Conservation (phyloP, 2,329 filamentous ascomycete genomes). For the Trichoderma hamatum region DNA sequence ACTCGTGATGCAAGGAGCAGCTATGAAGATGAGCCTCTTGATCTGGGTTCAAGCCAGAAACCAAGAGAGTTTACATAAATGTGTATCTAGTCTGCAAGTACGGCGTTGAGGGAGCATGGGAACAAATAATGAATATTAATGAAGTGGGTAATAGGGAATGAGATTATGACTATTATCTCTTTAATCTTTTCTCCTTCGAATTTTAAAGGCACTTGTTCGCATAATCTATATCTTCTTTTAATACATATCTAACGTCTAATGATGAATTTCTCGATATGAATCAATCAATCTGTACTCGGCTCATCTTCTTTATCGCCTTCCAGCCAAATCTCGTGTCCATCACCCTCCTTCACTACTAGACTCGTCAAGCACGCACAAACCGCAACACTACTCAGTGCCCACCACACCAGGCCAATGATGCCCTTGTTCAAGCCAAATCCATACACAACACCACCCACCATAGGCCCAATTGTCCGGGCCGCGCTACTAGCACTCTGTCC, state of each 20-base stretch:
- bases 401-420: slow-evolving; percentile 62
- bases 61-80: slow-evolving; percentile 41
- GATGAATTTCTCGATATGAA: not conserved
- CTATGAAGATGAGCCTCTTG: slow-evolving; percentile 38
- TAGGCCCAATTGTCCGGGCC: slow-evolving; percentile 62
- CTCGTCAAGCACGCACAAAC: slow-evolving; percentile 54
- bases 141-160: not conserved
- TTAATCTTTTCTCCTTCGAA: not conserved
- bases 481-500: slow-evolving; percentile 62
- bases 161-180: not conserved
- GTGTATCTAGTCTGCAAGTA: slow-evolving; percentile 4
- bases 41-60: slow-evolving; percentile 37
- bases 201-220: not conserved
- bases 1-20: slow-evolving; percentile 35
- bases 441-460: slow-evolving; percentile 63
- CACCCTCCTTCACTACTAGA: slow-evolving; percentile 60
- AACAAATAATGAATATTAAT: slow-evolving; percentile 9
- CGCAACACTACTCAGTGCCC: slow-evolving; percentile 56
- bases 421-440: slow-evolving; percentile 60
- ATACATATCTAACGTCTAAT: not conserved
- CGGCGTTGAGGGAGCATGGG: slow-evolving; percentile 32
- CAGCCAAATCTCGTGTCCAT: slow-evolving; percentile 67
- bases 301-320: slow-evolving; percentile 57
- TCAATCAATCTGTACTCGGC: slow-evolving; percentile 1
- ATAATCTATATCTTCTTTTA: not conserved